phyloP scores from a whole-genome alignment of 1,284 basidiomycete genomes.

The Trametes polyzona region DNA sequence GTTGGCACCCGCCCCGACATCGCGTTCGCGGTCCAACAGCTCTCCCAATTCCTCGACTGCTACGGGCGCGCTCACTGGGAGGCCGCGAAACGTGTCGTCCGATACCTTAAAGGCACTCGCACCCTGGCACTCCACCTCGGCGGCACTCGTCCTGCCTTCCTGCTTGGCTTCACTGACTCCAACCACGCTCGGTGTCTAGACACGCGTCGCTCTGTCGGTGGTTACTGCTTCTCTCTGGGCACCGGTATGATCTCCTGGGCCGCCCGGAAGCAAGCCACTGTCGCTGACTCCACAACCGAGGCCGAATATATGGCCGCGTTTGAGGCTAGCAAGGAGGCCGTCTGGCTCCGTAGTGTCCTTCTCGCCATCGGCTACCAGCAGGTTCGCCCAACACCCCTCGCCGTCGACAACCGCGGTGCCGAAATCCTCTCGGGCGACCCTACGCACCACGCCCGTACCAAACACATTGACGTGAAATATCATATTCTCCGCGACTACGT shows the following conservation, averaged over 20 bases:
- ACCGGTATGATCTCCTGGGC: slow-evolving; percentile 35
- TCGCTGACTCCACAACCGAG: slow-evolving; percentile 36
- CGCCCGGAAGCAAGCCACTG: slow-evolving; percentile 34
- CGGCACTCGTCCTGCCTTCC: slow-evolving; percentile 15
- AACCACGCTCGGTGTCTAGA: slow-evolving; percentile 22
- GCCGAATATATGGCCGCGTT: slow-evolving; percentile 33
- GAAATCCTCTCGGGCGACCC: slow-evolving; percentile 17
- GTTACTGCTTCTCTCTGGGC: slow-evolving; percentile 35
- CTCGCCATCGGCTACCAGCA: not conserved
- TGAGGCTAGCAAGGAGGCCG: slow-evolving; percentile 25
- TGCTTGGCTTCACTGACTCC: slow-evolving; percentile 47
- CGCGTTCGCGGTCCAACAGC: slow-evolving; percentile 15
- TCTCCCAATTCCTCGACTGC: slow-evolving; percentile 20
- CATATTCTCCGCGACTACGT: slow-evolving; percentile 23
- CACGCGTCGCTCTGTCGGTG: slow-evolving; percentile 24
- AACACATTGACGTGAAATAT: slow-evolving; percentile 26
- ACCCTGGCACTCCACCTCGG: slow-evolving; percentile 16
- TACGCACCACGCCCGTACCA: slow-evolving; percentile 18
- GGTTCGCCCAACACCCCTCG: slow-evolving; percentile 1
- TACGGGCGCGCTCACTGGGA: slow-evolving; percentile 27
- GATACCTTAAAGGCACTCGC: slow-evolving; percentile 34
- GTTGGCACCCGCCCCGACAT: slow-evolving; percentile 26
- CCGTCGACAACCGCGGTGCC: slow-evolving; percentile 20
- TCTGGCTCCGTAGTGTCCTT: slow-evolving; percentile 28
- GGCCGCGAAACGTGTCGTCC: slow-evolving; percentile 27